These are phyloP conservation scores for Saturnispora mendoncae DNA, from an alignment of 805 yeast species.

Conservation along the genomic window DNA sequence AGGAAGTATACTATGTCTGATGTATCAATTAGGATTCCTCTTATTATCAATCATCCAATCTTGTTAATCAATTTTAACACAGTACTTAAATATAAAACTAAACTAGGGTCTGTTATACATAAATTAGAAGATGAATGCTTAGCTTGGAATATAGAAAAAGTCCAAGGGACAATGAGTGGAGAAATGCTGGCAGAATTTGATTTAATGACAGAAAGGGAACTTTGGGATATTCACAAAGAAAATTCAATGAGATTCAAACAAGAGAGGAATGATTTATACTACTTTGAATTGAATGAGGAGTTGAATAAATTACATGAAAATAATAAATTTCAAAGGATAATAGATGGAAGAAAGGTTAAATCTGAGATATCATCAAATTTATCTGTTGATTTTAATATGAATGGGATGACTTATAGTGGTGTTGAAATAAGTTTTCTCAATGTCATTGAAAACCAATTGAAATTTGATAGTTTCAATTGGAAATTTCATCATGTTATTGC, in stretches of 20 bases:
- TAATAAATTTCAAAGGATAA: conserved; percentile 28
- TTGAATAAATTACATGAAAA: conserved; percentile 18
- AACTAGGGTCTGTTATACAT: conserved; percentile 61
- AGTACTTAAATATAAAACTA: conserved; percentile 60
- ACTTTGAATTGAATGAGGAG: conserved; percentile 26
- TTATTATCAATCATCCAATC: conserved; percentile 24
- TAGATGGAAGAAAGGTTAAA: conserved; percentile 8
- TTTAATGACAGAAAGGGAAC: conserved; percentile 15
- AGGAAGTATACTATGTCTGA: conserved; percentile 53
- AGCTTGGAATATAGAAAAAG: conserved; percentile 61
- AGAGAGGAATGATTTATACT: conserved; percentile 27
- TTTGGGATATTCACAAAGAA: conserved; percentile 15
- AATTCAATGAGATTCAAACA: conserved; percentile 24
- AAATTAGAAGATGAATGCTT: conserved; percentile 62
- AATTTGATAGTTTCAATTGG: conserved; percentile 66
- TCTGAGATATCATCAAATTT: conserved; percentile 12
- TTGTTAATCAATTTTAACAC: conserved; percentile 34
- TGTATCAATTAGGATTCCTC: conserved; percentile 54
- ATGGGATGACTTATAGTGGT: conserved; percentile 57
- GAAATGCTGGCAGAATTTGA: conserved; percentile 32
- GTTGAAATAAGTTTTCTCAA: conserved; percentile 57
- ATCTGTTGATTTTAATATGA: conserved; percentile 44
- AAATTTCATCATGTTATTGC: conserved; percentile 48
- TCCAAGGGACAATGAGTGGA: conserved; percentile 44
- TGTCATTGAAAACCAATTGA: conserved; percentile 53